Evolutionary conservation across 148 eudicot species (phyloP).

Genomic region (Euryodendron excelsum): DNA sequence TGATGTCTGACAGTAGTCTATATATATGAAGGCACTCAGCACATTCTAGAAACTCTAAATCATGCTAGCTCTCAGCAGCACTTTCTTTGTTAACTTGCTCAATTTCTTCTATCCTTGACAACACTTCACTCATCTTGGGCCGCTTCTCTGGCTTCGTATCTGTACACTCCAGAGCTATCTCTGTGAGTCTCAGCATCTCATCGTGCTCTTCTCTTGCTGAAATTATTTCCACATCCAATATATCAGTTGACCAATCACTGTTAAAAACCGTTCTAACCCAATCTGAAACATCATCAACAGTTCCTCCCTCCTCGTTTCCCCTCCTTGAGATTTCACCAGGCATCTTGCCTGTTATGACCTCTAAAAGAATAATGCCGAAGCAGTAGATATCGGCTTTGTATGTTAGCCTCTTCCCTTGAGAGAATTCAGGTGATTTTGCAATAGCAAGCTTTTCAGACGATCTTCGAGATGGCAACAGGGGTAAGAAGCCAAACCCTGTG

Average conservation of each 20-base stretch:
- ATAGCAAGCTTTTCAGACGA: conserved; percentile 28
- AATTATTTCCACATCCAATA: conserved; percentile 44
- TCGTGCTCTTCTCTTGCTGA: conserved; percentile 39
- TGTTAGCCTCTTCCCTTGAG: conserved; percentile 25
- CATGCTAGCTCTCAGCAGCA: too few species aligned
- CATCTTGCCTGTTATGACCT: conserved; percentile 42
- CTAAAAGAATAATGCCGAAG: conserved; percentile 41
- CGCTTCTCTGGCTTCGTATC: conserved; percentile 35
- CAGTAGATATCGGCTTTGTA: conserved; percentile 44
- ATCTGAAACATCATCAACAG: conserved; percentile 31
- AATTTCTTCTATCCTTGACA: conserved; percentile 35
- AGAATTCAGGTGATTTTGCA: conserved; percentile 32
- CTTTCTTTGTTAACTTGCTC: conserved; percentile 8
- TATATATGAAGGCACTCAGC: too few species aligned
- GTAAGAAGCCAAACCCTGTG: conserved; percentile 38
- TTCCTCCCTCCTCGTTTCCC: background rate
- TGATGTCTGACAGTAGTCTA: too few species aligned
- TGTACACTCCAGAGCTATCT: conserved; percentile 45
- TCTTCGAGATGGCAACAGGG: conserved; percentile 25
- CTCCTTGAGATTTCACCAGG: conserved; percentile 19
- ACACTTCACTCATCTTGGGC: conserved; percentile 36
- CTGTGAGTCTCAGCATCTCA: conserved; percentile 37
- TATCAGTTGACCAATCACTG: conserved; percentile 46
- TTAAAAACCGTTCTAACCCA: conserved; percentile 39
- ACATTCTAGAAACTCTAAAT: too few species aligned